Percentiles rank a stretch among this genome's conserved stretches.
These are phyloP conservation scores for Talaromyces albobiverticillius DNA, from an alignment of 2,329 filamentous ascomycete species.

Conservation along the genomic window DNA sequence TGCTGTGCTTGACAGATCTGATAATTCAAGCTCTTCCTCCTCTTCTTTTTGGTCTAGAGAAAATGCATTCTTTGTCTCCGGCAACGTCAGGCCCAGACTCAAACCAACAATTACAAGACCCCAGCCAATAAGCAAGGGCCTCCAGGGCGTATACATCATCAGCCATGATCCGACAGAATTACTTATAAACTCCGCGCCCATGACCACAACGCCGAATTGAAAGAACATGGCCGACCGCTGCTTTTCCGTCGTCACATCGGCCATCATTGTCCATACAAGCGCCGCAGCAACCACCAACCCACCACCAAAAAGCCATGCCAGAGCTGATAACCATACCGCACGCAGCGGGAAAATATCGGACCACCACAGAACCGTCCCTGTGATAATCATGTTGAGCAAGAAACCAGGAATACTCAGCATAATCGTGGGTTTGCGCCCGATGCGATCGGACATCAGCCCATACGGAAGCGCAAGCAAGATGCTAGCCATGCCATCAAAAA, in stretches of 20 bases:
- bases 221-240: conserved; percentile 44
- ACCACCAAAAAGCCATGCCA: conserved; percentile 47
- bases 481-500: conserved; percentile 45
- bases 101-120: conserved; percentile 31
- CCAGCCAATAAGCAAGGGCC: conserved; percentile 37
- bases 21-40: conserved; percentile 24
- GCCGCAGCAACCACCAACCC: conserved; percentile 47
- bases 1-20: conserved; percentile 21
- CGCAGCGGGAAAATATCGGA: conserved; percentile 43
- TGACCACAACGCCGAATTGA: conserved; percentile 36
- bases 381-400: conserved; percentile 31
- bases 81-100: conserved; percentile 31
- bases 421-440: conserved; percentile 47
- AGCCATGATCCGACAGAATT: conserved; percentile 39
- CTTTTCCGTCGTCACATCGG: conserved; percentile 48
- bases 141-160: conserved; percentile 41
- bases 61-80: conserved; percentile 38
- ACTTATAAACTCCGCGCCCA: conserved; percentile 39
- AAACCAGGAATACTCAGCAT: conserved; percentile 43
- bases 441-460: conserved; percentile 48
- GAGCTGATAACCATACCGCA: conserved; percentile 47
- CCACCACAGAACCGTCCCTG: conserved; percentile 35
- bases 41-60: conserved; percentile 11
- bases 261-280: conserved; percentile 50
- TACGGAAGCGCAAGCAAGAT: conserved; percentile 50